phyloP scores from a whole-genome alignment of 176 grass and related monocot genomes.

The Juncus inflexus region DNA sequence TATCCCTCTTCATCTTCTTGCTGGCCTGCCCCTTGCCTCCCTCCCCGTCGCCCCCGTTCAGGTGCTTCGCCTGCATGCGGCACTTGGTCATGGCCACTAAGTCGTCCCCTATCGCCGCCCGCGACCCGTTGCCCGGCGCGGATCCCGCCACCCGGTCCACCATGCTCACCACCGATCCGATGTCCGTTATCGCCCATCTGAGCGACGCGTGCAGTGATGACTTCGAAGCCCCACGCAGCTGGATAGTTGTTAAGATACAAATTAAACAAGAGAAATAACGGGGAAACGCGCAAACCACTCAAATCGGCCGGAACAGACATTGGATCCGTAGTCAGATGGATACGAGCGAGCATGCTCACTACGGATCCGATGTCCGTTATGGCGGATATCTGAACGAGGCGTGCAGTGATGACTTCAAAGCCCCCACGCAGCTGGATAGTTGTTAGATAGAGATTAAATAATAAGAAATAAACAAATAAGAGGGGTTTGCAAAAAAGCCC shows the following conservation, averaged over 20 bases:
- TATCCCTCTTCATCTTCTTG: conserved; percentile 99
- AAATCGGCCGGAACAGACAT: too few relatives aligned
- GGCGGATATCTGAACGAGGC: conserved; percentile 46
- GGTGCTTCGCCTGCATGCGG: conserved; percentile 90
- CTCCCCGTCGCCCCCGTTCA: too few relatives aligned
- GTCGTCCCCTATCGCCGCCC: conserved; percentile 91
- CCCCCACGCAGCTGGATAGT: conserved; percentile 51
- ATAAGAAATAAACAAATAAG: too few relatives aligned
- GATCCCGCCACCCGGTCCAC: conserved; percentile 90
- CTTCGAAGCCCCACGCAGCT: conserved; percentile 45
- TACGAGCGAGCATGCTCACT: conserved; percentile 88
- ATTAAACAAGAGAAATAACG: too few relatives aligned
- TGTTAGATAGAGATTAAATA: too few relatives aligned
- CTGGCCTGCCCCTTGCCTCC: conserved; percentile 33
- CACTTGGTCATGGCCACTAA: conserved; percentile 99
- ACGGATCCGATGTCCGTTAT: conserved; percentile 79
- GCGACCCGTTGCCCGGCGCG: conserved; percentile 91
- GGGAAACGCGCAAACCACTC: too few relatives aligned
- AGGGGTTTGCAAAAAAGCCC: too few relatives aligned
- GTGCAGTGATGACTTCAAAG: background rate
- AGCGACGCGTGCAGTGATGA: conserved; percentile 19
- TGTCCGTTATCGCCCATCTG: conserved; percentile 66
- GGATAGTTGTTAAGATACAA: conserved; percentile 4
- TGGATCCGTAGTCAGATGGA: too few relatives aligned
- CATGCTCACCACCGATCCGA: conserved; percentile 83